Evolutionary conservation across 371 early-diverging fungal genomes (phyloP).

Genomic region (Mucor circinelloides): DNA sequence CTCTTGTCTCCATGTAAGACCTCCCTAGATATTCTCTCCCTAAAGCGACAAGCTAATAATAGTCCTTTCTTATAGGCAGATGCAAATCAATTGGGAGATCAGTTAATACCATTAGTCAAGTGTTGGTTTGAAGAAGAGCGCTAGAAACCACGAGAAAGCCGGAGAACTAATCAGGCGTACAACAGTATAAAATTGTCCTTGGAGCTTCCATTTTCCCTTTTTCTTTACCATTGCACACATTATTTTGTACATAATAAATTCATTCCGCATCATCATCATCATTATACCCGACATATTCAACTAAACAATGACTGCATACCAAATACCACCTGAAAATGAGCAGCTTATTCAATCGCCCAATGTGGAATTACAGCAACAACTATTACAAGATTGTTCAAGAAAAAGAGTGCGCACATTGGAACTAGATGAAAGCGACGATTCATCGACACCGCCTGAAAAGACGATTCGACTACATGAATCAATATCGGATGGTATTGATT

Average conservation of each 20-base stretch:
- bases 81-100: slow-evolving; percentile 20
- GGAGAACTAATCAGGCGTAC: not conserved
- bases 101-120: slow-evolving; percentile 14
- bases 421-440: not conserved
- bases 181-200: too few species aligned
- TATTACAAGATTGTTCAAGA: not conserved
- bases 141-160: not conserved
- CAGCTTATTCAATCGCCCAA: not conserved
- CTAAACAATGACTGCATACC: slow-evolving; percentile 8
- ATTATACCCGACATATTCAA: not conserved
- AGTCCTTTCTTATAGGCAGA: not conserved
- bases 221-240: not conserved
- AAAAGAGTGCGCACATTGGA: not conserved
- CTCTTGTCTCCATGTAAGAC: not conserved
- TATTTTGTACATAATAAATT: slow-evolving; percentile 1
- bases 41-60: not conserved
- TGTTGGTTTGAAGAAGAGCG: slow-evolving; percentile 18
- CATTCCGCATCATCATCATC: not conserved
- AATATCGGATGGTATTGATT: not conserved
- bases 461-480: not conserved
- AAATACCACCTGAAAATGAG: not conserved
- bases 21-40: not conserved
- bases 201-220: not conserved
- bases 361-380: not conserved
- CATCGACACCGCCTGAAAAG: not conserved